Evolutionary conservation across 2,329 filamentous ascomycete genomes (phyloP).

Genomic region (Byssochlamys sp.): DNA sequence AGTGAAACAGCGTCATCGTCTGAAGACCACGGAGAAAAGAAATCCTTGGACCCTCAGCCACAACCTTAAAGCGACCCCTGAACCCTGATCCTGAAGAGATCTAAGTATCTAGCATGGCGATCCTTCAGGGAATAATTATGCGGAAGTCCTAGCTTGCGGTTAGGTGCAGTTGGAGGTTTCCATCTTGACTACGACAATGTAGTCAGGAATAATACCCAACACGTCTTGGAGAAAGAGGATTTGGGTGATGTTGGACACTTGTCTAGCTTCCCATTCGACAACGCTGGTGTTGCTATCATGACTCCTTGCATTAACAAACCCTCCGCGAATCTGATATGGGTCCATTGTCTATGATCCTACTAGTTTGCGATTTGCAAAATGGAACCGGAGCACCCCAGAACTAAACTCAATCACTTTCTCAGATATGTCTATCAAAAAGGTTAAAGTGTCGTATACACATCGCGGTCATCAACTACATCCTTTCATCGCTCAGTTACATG

Average conservation of each 20-base stretch:
- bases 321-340: too few species aligned
- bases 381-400: too few species aligned
- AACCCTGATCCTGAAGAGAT: background rate
- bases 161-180: background rate
- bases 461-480: background rate
- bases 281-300: too few species aligned
- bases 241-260: too few species aligned
- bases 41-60: conserved; percentile 1
- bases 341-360: too few species aligned
- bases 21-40: background rate
- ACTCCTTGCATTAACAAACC: too few species aligned
- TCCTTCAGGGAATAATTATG: background rate
- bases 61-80: background rate
- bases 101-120: background rate
- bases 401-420: background rate
- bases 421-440: background rate
- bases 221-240: background rate
- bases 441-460: background rate
- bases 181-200: background rate
- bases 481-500: conserved; percentile 1
- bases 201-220: background rate
- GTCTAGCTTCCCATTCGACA: too few species aligned
- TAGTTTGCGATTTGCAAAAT: too few species aligned
- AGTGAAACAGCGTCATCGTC: background rate
- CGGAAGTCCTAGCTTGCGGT: background rate